Conservation (phyloP, 2,329 filamentous ascomycete species). For the Cercospora sp. region DNA sequence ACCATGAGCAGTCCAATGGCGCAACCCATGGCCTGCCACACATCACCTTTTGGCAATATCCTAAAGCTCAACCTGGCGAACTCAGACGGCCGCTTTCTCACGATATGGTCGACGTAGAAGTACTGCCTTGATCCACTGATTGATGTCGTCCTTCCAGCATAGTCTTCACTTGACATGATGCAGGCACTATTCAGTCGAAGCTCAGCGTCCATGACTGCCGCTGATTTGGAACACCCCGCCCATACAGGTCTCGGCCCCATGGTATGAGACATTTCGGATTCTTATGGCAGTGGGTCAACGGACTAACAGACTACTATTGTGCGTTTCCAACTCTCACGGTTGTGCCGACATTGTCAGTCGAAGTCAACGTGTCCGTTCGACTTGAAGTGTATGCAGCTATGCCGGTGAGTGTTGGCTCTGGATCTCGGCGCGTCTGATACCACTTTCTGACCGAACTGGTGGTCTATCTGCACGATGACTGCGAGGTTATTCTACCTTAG, state of each 20-base stretch:
- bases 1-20: not conserved
- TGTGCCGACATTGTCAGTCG: too few species aligned
- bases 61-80: not conserved
- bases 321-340: too few species aligned
- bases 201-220: too few species aligned
- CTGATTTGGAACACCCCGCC: too few species aligned
- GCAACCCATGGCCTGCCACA: not conserved
- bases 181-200: not conserved
- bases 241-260: too few species aligned
- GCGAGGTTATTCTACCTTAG: conserved; percentile 31
- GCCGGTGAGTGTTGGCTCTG: not conserved
- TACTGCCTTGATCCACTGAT: not conserved
- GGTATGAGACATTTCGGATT: too few species aligned
- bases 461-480: conserved; percentile 29
- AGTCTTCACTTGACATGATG: not conserved
- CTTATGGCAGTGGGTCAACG: too few species aligned
- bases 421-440: not conserved
- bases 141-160: not conserved
- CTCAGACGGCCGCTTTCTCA: not conserved
- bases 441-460: not conserved
- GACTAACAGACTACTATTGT: too few species aligned
- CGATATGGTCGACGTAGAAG: not conserved
- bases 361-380: not conserved
- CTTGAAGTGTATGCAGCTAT: not conserved
- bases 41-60: not conserved